Evolutionary conservation across 2,329 filamentous ascomycete genomes (phyloP), one percentile per base, ranked within the genome.

Genomic region (Apiospora kogelbergensis): DNA sequence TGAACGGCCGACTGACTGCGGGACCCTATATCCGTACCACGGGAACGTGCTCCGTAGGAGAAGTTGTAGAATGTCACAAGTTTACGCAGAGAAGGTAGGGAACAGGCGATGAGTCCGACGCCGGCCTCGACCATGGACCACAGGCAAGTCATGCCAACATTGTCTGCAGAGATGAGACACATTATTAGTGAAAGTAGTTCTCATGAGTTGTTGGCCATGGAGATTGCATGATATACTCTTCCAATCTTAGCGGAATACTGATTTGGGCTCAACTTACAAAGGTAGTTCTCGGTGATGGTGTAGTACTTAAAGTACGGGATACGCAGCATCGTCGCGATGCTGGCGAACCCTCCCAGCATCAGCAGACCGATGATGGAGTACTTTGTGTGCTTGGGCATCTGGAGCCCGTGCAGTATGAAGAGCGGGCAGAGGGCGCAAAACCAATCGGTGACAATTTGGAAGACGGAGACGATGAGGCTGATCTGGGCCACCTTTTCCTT

Each of bases 381-480:
- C 64, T 78, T 78, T 26, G 70, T 70, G 0, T 73, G 68, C 4
- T 66, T 70, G 0, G 72, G 69, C 74, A 78, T 78, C 53, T 78
- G 76, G 0, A 78, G 22, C 0, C 70, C 70, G 20, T 69, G 65
- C 0, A 79, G 65, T 3, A 79, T 73, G 65, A 78, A 78, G 67
- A 77, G 76, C 0, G 77, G 77, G 2, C 73, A 73, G 6, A 73
- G 74, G 13, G 75, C 76, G 33, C 73, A 77, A 0, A 72, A 69
- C 76, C 77, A 78, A 45, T 78, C 77, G 0, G 74, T 71, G 1
- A 72, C 67, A 3, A 75, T 74, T 20, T 74, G 73, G 6, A 75
- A 71, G 3, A 71, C 68, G 0, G 76, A 73, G 3, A 72, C 73
- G 30, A 71, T 66, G 30, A 72, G 72, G 60, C 73, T 73, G 44